Percentiles rank a stretch among this genome's conserved stretches.
Evolutionary conservation across 352 stramenopile species (phyloP).

Genomic region (Phytophthora capsici): DNA sequence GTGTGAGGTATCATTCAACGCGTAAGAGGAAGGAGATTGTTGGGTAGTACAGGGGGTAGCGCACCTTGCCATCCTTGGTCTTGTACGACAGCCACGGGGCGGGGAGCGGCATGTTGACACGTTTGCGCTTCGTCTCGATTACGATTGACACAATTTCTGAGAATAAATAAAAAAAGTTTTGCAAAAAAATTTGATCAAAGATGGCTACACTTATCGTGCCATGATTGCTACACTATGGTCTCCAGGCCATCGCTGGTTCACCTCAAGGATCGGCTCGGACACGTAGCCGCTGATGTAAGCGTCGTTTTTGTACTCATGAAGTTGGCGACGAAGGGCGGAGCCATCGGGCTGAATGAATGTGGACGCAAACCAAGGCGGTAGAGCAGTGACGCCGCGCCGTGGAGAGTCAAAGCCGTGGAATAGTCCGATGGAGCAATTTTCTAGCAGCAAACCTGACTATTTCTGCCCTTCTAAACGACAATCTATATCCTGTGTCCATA

Average conservation of each 20-base stretch:
- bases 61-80: constrained; percentile 85
- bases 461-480: background rate
- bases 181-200: too few species aligned
- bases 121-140: constrained; percentile 4
- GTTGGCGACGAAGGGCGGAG: too few species aligned
- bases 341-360: too few species aligned
- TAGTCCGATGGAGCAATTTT: constrained; percentile 8
- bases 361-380: too few species aligned
- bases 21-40: background rate
- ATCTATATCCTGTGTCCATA: background rate
- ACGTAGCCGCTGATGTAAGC: too few species aligned
- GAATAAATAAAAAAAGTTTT: constrained; percentile 12
- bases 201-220: too few species aligned
- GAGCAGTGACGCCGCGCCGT: constrained; percentile 31
- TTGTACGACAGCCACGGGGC: constrained; percentile 87
- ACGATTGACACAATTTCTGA: constrained; percentile 20
- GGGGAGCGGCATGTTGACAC: constrained; percentile 72
- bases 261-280: too few species aligned
- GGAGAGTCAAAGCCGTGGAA: constrained; percentile 3
- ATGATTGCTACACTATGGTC: too few species aligned
- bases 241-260: too few species aligned
- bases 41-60: background rate
- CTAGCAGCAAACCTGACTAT: background rate
- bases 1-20: background rate
- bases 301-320: too few species aligned